These are phyloP conservation scores for Chaetothyriales sp. DNA, from an alignment of 2,329 filamentous ascomycete species.

Conservation along the genomic window DNA sequence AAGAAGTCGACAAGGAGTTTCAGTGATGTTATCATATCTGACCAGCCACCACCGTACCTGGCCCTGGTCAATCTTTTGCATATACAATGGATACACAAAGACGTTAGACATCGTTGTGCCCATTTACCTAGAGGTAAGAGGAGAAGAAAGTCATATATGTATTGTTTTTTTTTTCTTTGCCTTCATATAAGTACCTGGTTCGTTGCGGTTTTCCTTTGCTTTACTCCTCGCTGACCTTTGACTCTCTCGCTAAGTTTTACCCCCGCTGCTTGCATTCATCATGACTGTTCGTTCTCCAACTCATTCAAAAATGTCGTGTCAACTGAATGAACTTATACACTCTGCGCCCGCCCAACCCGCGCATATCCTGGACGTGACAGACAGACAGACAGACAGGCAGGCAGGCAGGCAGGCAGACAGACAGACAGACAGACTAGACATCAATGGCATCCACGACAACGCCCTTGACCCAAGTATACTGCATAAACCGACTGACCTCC, in stretches of 20 bases:
- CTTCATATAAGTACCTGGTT: background rate
- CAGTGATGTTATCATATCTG: slow-evolving; percentile 21
- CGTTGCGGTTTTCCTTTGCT: background rate
- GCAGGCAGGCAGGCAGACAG: background rate
- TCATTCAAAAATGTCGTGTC: too few species aligned
- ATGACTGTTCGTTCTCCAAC: too few species aligned
- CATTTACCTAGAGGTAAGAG: background rate
- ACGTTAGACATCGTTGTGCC: background rate
- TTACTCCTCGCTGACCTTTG: background rate
- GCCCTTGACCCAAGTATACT: slow-evolving; percentile 53
- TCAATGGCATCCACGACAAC: slow-evolving; percentile 18
- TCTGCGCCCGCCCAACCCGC: too few species aligned
- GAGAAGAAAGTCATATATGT: background rate
- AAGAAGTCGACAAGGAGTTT: slow-evolving; percentile 73
- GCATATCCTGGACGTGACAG: too few species aligned
- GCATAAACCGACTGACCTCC: slow-evolving; percentile 59
- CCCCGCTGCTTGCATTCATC: too few species aligned
- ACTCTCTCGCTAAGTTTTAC: too few species aligned
- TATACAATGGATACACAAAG: too few species aligned
- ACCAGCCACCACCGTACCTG: too few species aligned
- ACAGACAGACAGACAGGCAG: background rate
- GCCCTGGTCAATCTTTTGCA: too few species aligned
- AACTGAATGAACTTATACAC: too few species aligned
- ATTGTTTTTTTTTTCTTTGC: background rate
- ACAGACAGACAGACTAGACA: slow-evolving; percentile 8